A percentile compares a stretch with the other conserved stretches of the same genome.
Conservation (phyloP, 495 filamentous ascomycete species). For the Xylona heveae region DNA sequence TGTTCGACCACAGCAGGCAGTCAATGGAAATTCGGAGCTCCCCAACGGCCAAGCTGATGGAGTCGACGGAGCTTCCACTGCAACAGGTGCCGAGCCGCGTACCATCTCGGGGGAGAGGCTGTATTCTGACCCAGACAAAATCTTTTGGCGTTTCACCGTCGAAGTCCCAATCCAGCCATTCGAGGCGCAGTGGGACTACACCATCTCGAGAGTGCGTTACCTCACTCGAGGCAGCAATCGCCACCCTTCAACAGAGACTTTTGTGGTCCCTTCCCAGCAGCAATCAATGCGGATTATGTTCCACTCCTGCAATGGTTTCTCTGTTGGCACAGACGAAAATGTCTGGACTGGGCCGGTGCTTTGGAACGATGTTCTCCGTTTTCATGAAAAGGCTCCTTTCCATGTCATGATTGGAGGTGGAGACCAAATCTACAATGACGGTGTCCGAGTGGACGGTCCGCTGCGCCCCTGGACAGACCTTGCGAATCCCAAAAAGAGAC, state of each 20-base stretch:
- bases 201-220: slow-evolving; percentile 25
- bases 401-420: slow-evolving; percentile 94
- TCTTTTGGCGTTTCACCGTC: slow-evolving; percentile 66
- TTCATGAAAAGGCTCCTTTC: slow-evolving; percentile 48
- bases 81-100: slow-evolving; percentile 6
- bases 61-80: slow-evolving; percentile 1
- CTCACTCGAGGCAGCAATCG: slow-evolving; percentile 21
- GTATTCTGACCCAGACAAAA: slow-evolving; percentile 56
- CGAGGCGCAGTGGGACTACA: slow-evolving; percentile 40
- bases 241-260: slow-evolving; percentile 16
- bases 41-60: slow-evolving; percentile 1
- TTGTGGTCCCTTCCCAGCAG: slow-evolving; percentile 52
- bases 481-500: slow-evolving; percentile 59
- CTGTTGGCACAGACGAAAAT: slow-evolving; percentile 73
- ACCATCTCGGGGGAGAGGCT: slow-evolving; percentile 36
- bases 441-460: slow-evolving; percentile 64
- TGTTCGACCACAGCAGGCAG: slow-evolving; percentile 5
- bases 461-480: slow-evolving; percentile 65
- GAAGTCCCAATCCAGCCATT: slow-evolving; percentile 29
- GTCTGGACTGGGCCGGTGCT: slow-evolving; percentile 63
- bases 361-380: slow-evolving; percentile 77
- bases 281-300: slow-evolving; percentile 94
- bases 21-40: background rate
- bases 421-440: slow-evolving; percentile 91
- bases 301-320: slow-evolving; percentile 92